Evolutionary conservation across 345 rosid genomes (phyloP).

Genomic region (sweet orange (Citrus sinensis)): DVS_A1.0 CM039164.1:26259001-26259500

Average conservation of each 20-base stretch:
- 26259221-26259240: neutral
- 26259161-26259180: neutral
- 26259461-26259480: neutral
- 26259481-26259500: neutral
- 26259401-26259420: neutral
- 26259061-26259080: constrained; percentile 78
- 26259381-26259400: too few relatives aligned
- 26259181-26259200: neutral
- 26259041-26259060: constrained; percentile 55
- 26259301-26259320: neutral
- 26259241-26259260: neutral
- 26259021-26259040: constrained; percentile 43
- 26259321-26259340: neutral
- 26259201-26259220: neutral
- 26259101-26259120: neutral
- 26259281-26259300: neutral
- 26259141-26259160: neutral
- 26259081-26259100: constrained; percentile 40
- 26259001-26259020: constrained; percentile 45
- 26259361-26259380: neutral
- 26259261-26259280: neutral
- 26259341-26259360: neutral
- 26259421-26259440: neutral
- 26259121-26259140: constrained; percentile 2
- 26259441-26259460: neutral